Percentiles rank a stretch among this genome's conserved stretches.
Conservation (phyloP, 176 grass and related monocot species). For the Eremochloa ophiuroides region DNA sequence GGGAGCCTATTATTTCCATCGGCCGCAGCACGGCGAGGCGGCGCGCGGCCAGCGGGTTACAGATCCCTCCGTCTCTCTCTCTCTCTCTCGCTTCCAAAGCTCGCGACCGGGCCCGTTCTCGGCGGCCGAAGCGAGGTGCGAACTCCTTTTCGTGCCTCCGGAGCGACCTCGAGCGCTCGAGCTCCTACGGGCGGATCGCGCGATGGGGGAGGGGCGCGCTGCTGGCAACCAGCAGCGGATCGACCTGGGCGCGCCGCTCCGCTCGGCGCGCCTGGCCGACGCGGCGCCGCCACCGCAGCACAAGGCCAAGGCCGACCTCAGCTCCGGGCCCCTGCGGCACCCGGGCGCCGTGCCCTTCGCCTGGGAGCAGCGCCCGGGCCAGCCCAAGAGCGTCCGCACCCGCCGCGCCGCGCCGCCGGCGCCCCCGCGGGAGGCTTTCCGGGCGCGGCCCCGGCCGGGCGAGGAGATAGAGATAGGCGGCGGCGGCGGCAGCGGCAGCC, state of each 20-base stretch:
- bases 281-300: conserved; percentile 44
- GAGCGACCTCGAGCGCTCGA: too few relatives aligned
- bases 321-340: conserved; percentile 64
- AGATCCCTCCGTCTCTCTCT: conserved; percentile 38
- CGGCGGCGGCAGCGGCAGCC: not conserved
- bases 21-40: not conserved
- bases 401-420: conserved; percentile 15
- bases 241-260: conserved; percentile 64
- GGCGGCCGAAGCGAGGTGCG: conserved; percentile 31
- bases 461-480: not conserved
- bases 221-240: conserved; percentile 33
- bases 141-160: not conserved
- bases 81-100: not conserved
- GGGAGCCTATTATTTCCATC: not conserved
- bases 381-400: conserved; percentile 63
- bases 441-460: conserved; percentile 24
- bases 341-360: conserved; percentile 79
- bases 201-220: conserved; percentile 32
- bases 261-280: conserved; percentile 20
- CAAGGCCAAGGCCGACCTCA: conserved; percentile 51
- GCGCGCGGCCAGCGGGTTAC: not conserved
- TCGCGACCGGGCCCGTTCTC: not conserved
- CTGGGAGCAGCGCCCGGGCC: conserved; percentile 84
- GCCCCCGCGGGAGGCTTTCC: not conserved
- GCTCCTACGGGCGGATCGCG: conserved; percentile 19